Base-by-base conservation (phyloP, 768 basidiomycete species). In the Erythrobasidium yunnanense region DNA sequence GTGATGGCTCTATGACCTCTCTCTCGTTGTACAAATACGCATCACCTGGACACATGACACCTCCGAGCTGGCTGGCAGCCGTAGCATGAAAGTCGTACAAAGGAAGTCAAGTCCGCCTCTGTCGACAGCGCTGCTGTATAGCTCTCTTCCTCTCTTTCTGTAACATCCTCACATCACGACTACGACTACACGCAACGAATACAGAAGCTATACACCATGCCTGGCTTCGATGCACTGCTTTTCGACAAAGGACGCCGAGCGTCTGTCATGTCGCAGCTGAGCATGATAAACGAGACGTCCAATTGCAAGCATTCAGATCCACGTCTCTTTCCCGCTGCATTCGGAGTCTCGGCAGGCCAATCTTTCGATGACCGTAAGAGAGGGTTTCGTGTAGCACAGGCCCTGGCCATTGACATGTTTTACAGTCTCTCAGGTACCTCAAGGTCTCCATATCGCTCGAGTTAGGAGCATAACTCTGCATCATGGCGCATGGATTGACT, bases 401-500 rank as follows among this genome's bases (percentile, higher is more conserved):
- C 38, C 4, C 8, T 6, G 23, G 13, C n/a, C n/a, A 25, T 58
- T 4, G 8, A 8, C 27, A n/a, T 25, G 20, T 17, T 5, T 13
- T 13, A 4, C 38, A 58, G 56, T 58, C 7, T 17, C 56, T 3
- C 4, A 25, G 15, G 34, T 58, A 3, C 56, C 56, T 4, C 22
- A 46, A 18, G 38, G 38, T 32, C 6, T 46, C 11, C 3, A 7
- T 5, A 58, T 58, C 25, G n/a, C 2, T 17, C 56, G 56, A 2
- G 47, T 58, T 23, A 58, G 47, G 35, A 23, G 42, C 17, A 58
- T 58, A 2, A 58, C 5, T 7, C n/a, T 58, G 3, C 42, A 58
- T 46, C 45, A 58, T 27, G 56, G 56, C 2, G 56, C 56, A 5
- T 58, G 56, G 56, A 38, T 58, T 7, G 56, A 58, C 22, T 58